Evolutionary conservation across 2,329 filamentous ascomycete genomes (phyloP).

Genomic region (Fusarium bulbicola): DNA sequence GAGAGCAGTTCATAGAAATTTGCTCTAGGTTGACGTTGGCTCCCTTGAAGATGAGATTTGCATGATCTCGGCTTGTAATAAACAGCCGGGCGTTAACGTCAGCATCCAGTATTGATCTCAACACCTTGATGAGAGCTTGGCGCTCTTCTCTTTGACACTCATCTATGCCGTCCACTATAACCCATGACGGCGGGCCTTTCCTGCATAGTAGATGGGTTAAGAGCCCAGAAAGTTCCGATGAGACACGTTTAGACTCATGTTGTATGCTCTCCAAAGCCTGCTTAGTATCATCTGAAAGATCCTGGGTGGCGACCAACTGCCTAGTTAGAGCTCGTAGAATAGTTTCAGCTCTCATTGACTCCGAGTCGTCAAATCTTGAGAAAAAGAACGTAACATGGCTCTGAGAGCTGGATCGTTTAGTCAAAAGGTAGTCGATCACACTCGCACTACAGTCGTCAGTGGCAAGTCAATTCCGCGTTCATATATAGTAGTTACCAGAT

Average conservation of each 20-base stretch:
- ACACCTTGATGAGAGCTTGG: rapidly evolving
- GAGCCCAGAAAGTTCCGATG: rapidly evolving
- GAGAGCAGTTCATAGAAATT: not conserved
- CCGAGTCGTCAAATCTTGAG: not conserved
- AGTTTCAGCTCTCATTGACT: not conserved
- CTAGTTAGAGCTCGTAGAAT: not conserved
- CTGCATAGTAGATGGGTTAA: rapidly evolving
- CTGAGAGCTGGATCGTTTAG: rapidly evolving
- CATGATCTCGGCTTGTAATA: not conserved
- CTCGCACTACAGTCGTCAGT: not conserved
- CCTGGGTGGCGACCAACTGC: rapidly evolving
- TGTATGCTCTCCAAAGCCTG: not conserved
- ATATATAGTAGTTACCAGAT: not conserved
- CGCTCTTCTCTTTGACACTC: not conserved
- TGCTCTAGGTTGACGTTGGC: rapidly evolving
- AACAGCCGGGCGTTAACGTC: rapidly evolving
- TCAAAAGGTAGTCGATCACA: not conserved
- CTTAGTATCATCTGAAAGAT: rapidly evolving
- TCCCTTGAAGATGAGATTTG: rapidly evolving
- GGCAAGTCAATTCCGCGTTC: rapidly evolving
- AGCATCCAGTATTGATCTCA: rapidly evolving
- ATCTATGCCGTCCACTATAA: not conserved
- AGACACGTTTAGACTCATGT: no score
- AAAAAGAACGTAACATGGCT: rapidly evolving
- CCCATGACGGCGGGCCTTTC: rapidly evolving